Base-by-base conservation (phyloP, 371 early-diverging fungal species). In the Smittium mucronatum region DNA sequence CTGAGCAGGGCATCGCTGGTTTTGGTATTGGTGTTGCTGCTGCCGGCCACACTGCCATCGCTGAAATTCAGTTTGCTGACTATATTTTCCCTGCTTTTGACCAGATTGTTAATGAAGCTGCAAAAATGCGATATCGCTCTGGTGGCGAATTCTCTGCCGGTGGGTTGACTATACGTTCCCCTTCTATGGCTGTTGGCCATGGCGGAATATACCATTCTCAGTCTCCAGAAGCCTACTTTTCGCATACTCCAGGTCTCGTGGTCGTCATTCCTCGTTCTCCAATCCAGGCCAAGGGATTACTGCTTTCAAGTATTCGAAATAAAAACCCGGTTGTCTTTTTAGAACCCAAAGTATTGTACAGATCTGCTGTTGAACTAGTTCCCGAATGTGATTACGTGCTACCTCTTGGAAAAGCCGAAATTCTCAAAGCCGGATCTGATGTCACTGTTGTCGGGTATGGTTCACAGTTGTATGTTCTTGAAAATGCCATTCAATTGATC, bases 51-150 rank as follows among this genome's bases (percentile, higher is more conserved):
- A 96, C 97, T 2, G 93, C 97, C 34, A 94, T 98, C 72, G 97
- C 97, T 31, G 98, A 98, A 78, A 97, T 98, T 63, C 97, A 98
- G 81, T 98, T 98, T 82, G 98, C 95, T 17, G 97, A 97, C 77
- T 97, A 96, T 72, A 93, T 97, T 15, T 95, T 92, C 78, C 98
- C 98, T 1, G 97, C 97, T 1, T 97, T 95, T 76, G 98, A 97
- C 81, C 97, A 97, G 81, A 74, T 98, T 61, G 97, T 95, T n/a
- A 98, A 98, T 77, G 98, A 98, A 80, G 97, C 97, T 26, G 95
- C 97, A 36, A 98, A 98, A 80, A 95, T 87, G 76, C 86, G 98
- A 63, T 98, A 97, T 80, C 86, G 98, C 36, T 93, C 94, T 11
- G 98, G 98, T 32, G 89, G 90, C 70, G 83, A 88, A 74, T 98